Evolutionary conservation across 1,139 yeast species (phyloP), one percentile per base, ranked within the genome.

Genomic region (Petasospora rhodanensis): DNA sequence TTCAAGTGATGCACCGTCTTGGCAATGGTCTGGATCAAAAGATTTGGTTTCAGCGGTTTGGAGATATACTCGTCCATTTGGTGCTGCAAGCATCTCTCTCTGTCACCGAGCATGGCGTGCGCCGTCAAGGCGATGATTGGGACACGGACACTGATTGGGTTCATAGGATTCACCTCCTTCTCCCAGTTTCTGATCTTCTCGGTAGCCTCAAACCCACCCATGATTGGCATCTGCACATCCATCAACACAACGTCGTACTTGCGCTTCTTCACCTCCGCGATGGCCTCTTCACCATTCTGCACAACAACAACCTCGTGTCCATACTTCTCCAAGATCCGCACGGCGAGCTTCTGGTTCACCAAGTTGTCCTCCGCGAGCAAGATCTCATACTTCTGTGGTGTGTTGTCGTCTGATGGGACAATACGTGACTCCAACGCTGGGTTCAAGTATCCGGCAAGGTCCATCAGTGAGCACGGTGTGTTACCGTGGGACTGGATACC

Each of bases 141-240:
- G 2, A 93, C 79, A 42, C 94, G 68, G 40, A 81, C 84, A 16
- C 73, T 70, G 30, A 81, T 61, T 33, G 64, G 59, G 27, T 45
- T 44, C 36, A 46, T 38, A 26, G 72, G 64, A 23, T 79, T 77
- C n/a, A 86, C 85, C 55, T 80, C 83, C 64, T 73, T 77, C 58
- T 85, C 95, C 93, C 94, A 84, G 55, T 80, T 86, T 49, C 95
- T 67, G 34, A 85, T 85, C 58, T 78, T 76, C 34, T 81, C 86
- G 1, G 95, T 84, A 4, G 95, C 94, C 55, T 85, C 95, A 56
- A 85, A 85, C 1, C 95, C 95, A 28, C 95, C 94, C 93, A 85
- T 84, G 12, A 84, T 86, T 10, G 95, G 95, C 95, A 85, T 85
- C 59, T 85, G 95, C 26, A 85, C 94, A 62, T 85, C 95, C 95